Evolutionary conservation across 2,329 filamentous ascomycete genomes (phyloP).

Genomic region (Metarhizium anisopliae): DNA sequence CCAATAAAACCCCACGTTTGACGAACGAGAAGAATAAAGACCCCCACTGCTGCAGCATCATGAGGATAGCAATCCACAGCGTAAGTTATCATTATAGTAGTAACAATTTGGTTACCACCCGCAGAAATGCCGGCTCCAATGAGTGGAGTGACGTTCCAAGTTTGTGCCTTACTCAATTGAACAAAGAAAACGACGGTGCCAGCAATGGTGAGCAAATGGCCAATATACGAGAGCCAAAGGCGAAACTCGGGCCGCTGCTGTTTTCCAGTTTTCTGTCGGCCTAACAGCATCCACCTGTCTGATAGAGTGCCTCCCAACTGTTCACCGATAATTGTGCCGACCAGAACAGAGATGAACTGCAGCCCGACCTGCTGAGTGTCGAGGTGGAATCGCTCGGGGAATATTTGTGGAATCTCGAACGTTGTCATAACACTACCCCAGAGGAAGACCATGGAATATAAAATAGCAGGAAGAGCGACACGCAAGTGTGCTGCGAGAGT

Average conservation of each 20-base stretch:
- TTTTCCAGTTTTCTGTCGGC: conserved; percentile 19
- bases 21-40: conserved; percentile 48
- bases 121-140: conserved; percentile 42
- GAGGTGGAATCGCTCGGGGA: conserved; percentile 45
- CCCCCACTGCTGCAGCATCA: conserved; percentile 44
- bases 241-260: conserved; percentile 39
- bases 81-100: conserved; percentile 51
- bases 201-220: conserved; percentile 38
- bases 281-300: conserved; percentile 41
- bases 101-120: conserved; percentile 51
- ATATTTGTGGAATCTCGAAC: conserved; percentile 51
- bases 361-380: conserved; percentile 49
- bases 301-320: conserved; percentile 45
- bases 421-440: conserved; percentile 30
- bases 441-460: conserved; percentile 49
- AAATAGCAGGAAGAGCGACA: conserved; percentile 28
- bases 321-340: conserved; percentile 49
- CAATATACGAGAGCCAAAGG: conserved; percentile 48
- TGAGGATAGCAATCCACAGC: conserved; percentile 48
- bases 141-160: conserved; percentile 48
- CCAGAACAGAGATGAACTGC: conserved; percentile 47
- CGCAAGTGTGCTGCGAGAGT: not conserved
- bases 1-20: conserved; percentile 45
- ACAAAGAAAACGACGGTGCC: conserved; percentile 47
- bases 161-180: conserved; percentile 33